A percentile compares a stretch with the other conserved stretches of the same genome.
Conservation (phyloP, 345 rosid species). For the Populus euphratica region DNA sequence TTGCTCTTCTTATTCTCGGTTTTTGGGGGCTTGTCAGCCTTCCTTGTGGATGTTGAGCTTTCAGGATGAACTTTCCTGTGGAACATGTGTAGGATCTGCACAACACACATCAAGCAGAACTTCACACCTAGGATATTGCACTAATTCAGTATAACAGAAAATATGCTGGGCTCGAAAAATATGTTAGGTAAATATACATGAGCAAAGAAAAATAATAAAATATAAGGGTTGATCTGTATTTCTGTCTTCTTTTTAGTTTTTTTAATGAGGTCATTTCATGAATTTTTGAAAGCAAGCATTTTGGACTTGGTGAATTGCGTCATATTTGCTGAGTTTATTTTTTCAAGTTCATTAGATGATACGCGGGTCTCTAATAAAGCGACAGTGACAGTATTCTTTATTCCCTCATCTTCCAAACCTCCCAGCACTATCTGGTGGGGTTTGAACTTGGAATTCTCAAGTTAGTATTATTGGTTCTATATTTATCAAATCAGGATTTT, state of each 20-base stretch:
- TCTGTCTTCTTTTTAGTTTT: background rate
- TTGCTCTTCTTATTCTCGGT: slow-evolving; percentile 36
- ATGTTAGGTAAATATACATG: background rate
- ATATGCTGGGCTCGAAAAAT: background rate
- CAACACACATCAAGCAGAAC: slow-evolving; percentile 10
- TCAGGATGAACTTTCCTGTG: slow-evolving; percentile 84
- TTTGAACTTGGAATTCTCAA: background rate
- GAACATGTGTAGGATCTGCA: slow-evolving; percentile 71
- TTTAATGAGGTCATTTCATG: background rate
- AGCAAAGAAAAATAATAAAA: background rate
- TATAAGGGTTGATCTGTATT: background rate
- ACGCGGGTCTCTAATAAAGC: background rate
- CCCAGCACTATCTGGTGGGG: background rate
- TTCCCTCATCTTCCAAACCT: background rate
- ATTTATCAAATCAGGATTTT: background rate
- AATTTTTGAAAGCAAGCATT: background rate
- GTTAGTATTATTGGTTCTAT: background rate
- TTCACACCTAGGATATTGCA: background rate
- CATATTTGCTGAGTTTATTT: background rate
- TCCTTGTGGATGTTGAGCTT: slow-evolving; percentile 38
- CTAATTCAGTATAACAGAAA: background rate
- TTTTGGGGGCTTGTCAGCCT: slow-evolving; percentile 36
- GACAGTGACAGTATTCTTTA: background rate
- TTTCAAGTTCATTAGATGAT: background rate
- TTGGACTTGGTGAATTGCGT: background rate